A percentile compares a stretch with the other conserved stretches of the same genome.
These are phyloP conservation scores for Lepidopterella palustris DNA, from an alignment of 495 filamentous ascomycete genomes.

Conservation along the genomic window DNA sequence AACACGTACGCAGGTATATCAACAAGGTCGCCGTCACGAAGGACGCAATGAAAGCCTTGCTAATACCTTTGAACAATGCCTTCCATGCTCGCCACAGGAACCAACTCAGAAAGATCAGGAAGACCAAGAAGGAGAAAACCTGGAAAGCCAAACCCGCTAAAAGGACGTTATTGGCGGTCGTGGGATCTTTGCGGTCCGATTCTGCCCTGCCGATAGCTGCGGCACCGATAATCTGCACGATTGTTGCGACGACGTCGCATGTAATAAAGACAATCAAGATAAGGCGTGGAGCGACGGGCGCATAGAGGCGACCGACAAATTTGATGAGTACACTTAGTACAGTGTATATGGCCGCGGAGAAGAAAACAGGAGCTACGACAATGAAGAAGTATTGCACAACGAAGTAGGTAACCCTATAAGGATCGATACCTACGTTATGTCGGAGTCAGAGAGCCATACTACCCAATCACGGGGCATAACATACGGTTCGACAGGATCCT, in stretches of 20 bases:
- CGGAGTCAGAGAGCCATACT: constrained; percentile 12
- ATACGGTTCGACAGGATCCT: constrained; percentile 36
- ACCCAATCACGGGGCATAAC: not conserved
- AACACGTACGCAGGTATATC: constrained; percentile 48
- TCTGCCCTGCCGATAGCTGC: constrained; percentile 31
- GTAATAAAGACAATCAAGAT: constrained; percentile 48
- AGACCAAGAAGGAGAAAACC: constrained; percentile 32
- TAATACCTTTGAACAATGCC: constrained; percentile 6
- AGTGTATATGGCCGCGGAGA: constrained; percentile 50
- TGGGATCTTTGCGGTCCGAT: constrained; percentile 15
- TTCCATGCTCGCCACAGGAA: constrained; percentile 18
- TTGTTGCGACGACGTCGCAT: constrained; percentile 45
- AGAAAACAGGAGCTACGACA: constrained; percentile 51
- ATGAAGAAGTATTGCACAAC: constrained; percentile 56
- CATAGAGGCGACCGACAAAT: constrained; percentile 33
- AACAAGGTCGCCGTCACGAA: constrained; percentile 42
- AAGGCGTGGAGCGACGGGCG: constrained; percentile 34
- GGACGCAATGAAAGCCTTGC: constrained; percentile 33
- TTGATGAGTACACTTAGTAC: constrained; percentile 43
- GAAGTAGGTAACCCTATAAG: constrained; percentile 48
- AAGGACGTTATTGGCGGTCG: constrained; percentile 30
- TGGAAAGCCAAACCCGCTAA: constrained; percentile 37
- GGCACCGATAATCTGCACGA: constrained; percentile 48
- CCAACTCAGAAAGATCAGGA: constrained; percentile 43
- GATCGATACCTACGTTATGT: constrained; percentile 34